Conservation (phyloP, 331 rosid species). For the Quercus lobata region DNA sequence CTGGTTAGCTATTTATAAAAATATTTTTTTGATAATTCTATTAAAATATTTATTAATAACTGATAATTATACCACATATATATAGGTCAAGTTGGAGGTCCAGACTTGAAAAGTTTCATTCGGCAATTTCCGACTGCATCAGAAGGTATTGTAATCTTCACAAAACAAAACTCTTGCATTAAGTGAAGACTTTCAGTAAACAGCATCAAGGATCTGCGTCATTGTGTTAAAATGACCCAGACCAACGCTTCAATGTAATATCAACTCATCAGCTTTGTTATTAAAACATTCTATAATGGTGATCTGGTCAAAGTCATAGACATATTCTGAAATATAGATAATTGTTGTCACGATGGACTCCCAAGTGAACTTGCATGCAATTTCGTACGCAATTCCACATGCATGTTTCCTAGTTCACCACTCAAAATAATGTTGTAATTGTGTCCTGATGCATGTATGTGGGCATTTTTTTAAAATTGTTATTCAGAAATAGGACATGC, state of each 20-base stretch:
- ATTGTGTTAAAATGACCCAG: not conserved
- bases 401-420: not conserved
- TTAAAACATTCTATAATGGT: not conserved
- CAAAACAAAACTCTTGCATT: not conserved
- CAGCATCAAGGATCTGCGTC: not conserved
- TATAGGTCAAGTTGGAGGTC: slow-evolving; percentile 59
- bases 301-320: not conserved
- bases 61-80: slow-evolving; percentile 5
- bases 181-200: not conserved
- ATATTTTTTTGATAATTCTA: slow-evolving; percentile 2
- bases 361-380: not conserved
- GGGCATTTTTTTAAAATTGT: not conserved
- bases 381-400: not conserved
- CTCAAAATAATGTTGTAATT: not conserved
- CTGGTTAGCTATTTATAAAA: slow-evolving; percentile 46
- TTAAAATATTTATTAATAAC: slow-evolving; percentile 10
- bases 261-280: not conserved
- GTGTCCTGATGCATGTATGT: not conserved
- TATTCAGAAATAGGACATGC: not conserved
- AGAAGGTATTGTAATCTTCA: slow-evolving; percentile 44
- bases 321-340: not conserved
- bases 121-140: slow-evolving; percentile 65
- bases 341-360: not conserved
- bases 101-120: slow-evolving; percentile 82
- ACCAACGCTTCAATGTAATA: not conserved